phyloP scores from a whole-genome alignment of 768 basidiomycete genomes.

The Galerina sulciceps region DNA sequence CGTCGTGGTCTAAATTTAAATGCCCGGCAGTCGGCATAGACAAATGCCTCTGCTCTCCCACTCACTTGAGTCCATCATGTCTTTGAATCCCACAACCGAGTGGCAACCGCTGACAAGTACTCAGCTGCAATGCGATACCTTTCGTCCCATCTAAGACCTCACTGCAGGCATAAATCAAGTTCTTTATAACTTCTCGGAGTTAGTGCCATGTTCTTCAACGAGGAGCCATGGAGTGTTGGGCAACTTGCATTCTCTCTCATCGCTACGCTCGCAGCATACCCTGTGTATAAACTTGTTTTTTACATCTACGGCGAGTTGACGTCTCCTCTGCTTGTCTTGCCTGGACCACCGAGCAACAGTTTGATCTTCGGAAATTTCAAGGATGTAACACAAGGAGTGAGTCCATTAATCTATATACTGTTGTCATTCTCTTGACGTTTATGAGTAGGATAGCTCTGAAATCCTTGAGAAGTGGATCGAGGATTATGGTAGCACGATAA shows the following conservation, averaged over 20 bases:
- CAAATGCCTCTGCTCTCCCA: too few species aligned
- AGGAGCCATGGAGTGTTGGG: not conserved
- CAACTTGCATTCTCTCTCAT: conserved; percentile 14
- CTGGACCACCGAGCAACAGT: conserved; percentile 39
- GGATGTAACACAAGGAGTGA: conserved; percentile 8
- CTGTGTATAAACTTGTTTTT: conserved; percentile 27
- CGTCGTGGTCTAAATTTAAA: too few species aligned
- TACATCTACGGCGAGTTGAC: conserved; percentile 28
- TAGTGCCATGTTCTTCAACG: not conserved
- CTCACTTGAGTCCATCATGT: too few species aligned
- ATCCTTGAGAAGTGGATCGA: conserved; percentile 48
- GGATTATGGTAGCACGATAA: conserved; percentile 47
- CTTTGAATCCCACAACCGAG: too few species aligned
- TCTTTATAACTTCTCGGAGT: too few species aligned
- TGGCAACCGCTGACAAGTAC: too few species aligned
- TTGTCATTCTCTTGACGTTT: not conserved
- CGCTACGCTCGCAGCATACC: conserved; percentile 22
- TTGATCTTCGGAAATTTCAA: conserved; percentile 17
- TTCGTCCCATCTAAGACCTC: too few species aligned
- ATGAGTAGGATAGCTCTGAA: conserved; percentile 31
- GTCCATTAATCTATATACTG: not conserved
- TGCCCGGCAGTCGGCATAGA: too few species aligned
- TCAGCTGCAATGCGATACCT: too few species aligned
- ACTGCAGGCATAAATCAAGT: too few species aligned
- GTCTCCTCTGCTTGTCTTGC: conserved; percentile 48